Evolutionary conservation across 75 land plant genomes (phyloP).

Genomic region (Adiantum capillusveneris): DNA sequence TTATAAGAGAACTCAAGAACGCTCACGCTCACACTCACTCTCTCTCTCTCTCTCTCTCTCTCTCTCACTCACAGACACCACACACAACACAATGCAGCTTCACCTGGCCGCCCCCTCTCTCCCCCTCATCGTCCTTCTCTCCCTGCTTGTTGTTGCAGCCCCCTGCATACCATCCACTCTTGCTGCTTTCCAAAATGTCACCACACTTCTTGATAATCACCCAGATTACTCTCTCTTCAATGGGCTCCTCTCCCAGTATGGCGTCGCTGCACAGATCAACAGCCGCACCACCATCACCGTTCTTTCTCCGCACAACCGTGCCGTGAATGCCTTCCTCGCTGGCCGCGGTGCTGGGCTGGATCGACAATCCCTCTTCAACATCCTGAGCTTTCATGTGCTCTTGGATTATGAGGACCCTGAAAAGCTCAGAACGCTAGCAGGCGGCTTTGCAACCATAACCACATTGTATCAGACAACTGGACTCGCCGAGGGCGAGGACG

Average conservation of each 20-base stretch:
- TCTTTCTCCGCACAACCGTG: constrained; percentile 32
- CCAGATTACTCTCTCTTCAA: constrained; percentile 42
- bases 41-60: too few species aligned
- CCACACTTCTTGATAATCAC: constrained; percentile 24
- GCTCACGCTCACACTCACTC: too few species aligned
- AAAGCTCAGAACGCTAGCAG: constrained; percentile 27
- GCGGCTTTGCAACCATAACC: constrained; percentile 27
- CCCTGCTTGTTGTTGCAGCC: background rate
- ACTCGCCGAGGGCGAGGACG: constrained; percentile 27
- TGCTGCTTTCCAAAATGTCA: constrained; percentile 22
- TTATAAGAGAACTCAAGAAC: too few species aligned
- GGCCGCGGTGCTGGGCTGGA: constrained; percentile 14
- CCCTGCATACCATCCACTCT: background rate
- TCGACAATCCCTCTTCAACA: constrained; percentile 20
- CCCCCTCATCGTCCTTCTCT: too few species aligned
- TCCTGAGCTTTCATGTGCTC: constrained; percentile 48
- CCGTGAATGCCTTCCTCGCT: constrained; percentile 19
- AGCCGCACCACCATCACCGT: constrained; percentile 44
- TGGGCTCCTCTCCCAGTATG: constrained; percentile 24
- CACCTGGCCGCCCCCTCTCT: too few species aligned
- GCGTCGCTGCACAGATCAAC: constrained; percentile 35
- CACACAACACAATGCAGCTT: too few species aligned
- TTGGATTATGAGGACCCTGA: constrained; percentile 51
- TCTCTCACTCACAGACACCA: too few species aligned
- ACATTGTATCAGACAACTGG: constrained; percentile 66